A percentile compares a stretch with the other conserved stretches of the same genome.
Conservation (phyloP, 2,329 filamentous ascomycete species). For the Chrysoporthe deuterocubensis region DNA sequence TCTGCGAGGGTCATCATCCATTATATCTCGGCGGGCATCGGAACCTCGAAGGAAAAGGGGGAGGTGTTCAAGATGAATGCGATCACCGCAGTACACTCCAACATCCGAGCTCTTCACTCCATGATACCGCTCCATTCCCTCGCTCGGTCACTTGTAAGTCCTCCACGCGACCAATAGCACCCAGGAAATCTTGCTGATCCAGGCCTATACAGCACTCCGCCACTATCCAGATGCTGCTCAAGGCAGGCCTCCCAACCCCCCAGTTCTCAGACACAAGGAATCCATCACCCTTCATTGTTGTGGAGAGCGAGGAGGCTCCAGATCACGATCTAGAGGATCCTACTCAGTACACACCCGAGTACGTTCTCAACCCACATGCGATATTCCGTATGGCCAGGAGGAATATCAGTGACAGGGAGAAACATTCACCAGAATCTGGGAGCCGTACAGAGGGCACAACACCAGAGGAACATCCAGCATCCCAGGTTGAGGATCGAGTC, state of each 20-base stretch:
- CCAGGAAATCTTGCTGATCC: background rate
- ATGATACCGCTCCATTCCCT: slow-evolving; percentile 28
- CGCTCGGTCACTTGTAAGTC: slow-evolving; percentile 24
- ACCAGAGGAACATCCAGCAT: background rate
- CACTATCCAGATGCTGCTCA: background rate
- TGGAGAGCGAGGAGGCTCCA: background rate
- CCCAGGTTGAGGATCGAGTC: background rate
- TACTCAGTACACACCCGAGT: slow-evolving; percentile 13
- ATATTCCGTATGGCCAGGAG: slow-evolving; percentile 24
- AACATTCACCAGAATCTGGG: background rate
- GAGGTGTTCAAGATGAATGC: slow-evolving; percentile 13
- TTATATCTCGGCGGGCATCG: slow-evolving; percentile 14
- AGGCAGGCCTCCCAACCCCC: background rate
- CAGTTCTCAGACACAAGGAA: background rate
- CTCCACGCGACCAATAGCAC: no score
- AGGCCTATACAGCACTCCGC: background rate
- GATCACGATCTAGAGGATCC: background rate
- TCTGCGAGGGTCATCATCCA: slow-evolving; percentile 25
- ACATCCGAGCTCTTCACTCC: slow-evolving; percentile 25
- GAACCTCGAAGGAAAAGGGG: slow-evolving; percentile 4
- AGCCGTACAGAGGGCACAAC: background rate
- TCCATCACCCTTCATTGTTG: background rate
- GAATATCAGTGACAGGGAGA: slow-evolving; percentile 6
- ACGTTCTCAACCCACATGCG: slow-evolving; percentile 22
- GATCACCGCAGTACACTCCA: slow-evolving; percentile 18